Conservation (phyloP, 2,329 filamentous ascomycete genomes). For the Sarocladiaceae sp. region DNA sequence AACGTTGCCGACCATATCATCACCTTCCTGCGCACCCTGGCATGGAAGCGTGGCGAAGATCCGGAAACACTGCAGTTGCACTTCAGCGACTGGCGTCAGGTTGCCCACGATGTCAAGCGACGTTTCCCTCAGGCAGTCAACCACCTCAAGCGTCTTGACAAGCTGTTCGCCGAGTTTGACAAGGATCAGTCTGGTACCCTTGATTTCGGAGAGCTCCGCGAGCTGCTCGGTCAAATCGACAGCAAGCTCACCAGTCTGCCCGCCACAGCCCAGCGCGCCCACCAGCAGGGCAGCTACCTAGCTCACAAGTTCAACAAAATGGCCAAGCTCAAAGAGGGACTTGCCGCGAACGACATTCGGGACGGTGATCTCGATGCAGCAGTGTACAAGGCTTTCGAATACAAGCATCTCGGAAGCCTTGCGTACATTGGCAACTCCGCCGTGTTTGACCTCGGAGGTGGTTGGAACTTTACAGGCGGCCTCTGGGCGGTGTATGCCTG, state of each 20-base stretch:
- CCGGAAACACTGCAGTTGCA: slow-evolving; percentile 81
- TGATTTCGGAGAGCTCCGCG: slow-evolving; percentile 85
- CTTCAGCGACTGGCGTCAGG: slow-evolving; percentile 80
- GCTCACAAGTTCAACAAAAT: slow-evolving; percentile 92
- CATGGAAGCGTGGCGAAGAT: slow-evolving; percentile 87
- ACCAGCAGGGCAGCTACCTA: slow-evolving; percentile 92
- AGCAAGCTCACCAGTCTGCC: slow-evolving; percentile 89
- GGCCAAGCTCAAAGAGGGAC: slow-evolving; percentile 66
- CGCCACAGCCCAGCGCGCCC: slow-evolving; percentile 90
- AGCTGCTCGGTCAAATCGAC: slow-evolving; percentile 88
- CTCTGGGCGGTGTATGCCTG: slow-evolving; percentile 92
- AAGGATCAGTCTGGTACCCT: slow-evolving; percentile 88
- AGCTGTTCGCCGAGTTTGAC: slow-evolving; percentile 87
- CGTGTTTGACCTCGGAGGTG: slow-evolving; percentile 80
- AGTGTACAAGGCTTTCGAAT: slow-evolving; percentile 91
- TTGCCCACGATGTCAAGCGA: slow-evolving; percentile 77
- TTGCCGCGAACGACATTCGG: slow-evolving; percentile 71
- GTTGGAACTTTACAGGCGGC: slow-evolving; percentile 72
- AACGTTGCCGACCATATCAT: slow-evolving; percentile 90
- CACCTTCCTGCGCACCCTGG: slow-evolving; percentile 79
- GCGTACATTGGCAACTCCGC: slow-evolving; percentile 96
- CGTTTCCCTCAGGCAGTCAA: slow-evolving; percentile 86
- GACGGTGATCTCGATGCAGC: slow-evolving; percentile 90
- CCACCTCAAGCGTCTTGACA: slow-evolving; percentile 84
- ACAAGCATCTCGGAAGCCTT: slow-evolving; percentile 82